phyloP scores from a whole-genome alignment of 23 red algal species.

The Agarophyton chilense region DNA sequence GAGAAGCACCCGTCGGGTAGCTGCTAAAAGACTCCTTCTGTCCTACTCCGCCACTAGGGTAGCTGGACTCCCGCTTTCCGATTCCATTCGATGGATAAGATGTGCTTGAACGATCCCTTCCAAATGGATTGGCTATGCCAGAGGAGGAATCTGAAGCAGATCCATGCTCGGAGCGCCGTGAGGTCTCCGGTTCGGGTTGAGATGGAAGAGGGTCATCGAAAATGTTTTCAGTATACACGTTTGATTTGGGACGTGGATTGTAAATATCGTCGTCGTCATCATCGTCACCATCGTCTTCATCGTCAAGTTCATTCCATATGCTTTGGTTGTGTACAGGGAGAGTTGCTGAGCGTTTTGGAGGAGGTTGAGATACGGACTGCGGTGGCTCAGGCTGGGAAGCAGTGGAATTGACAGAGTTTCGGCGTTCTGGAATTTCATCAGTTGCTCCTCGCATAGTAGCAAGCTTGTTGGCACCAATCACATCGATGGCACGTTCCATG shows the following conservation, averaged over 20 bases:
- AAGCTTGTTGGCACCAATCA: constrained; percentile 38
- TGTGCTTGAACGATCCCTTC: not conserved
- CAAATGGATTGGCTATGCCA: constrained; percentile 11
- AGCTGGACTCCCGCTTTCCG: constrained; percentile 54
- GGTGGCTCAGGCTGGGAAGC: not conserved
- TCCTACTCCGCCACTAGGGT: constrained; percentile 61
- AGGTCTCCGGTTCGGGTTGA: constrained; percentile 7
- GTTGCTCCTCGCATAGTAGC: constrained; percentile 34
- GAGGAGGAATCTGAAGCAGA: constrained; percentile 13
- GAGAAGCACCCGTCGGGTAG: constrained; percentile 44
- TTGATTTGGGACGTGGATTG: constrained; percentile 22
- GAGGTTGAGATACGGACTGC: not conserved
- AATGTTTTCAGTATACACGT: constrained; percentile 12
- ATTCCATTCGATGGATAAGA: constrained; percentile 71
- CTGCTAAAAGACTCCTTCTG: constrained; percentile 59
- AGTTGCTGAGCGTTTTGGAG: not conserved
- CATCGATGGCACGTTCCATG: constrained; percentile 73
- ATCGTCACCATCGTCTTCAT: constrained; percentile 17
- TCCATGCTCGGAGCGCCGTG: constrained; percentile 12
- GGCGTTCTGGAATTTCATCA: constrained; percentile 32
- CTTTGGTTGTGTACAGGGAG: not conserved
- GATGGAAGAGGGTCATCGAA: constrained; percentile 32
- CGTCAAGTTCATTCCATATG: constrained; percentile 48
- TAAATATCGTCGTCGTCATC: constrained; percentile 19
- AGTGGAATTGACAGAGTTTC: not conserved